Conservation (phyloP, 2,329 filamentous ascomycete species). For the Tolypocladium nubicola region DNA sequence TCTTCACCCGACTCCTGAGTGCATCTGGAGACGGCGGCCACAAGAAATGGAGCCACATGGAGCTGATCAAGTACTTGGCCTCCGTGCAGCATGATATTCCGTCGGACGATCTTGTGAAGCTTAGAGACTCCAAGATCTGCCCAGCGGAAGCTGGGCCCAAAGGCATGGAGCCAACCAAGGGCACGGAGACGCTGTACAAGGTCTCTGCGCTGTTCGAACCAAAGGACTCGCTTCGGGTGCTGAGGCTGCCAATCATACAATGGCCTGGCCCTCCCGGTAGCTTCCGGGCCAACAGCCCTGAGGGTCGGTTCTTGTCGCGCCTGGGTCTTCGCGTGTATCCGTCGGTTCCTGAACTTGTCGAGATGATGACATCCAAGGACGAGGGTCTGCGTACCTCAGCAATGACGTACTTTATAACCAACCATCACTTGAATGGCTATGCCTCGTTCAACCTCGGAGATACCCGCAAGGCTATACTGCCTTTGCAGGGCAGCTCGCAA, state of each 20-base stretch:
- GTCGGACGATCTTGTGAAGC: conserved; percentile 63
- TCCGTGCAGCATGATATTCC: conserved; percentile 89
- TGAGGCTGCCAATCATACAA: conserved; percentile 67
- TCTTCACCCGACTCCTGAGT: conserved; percentile 76
- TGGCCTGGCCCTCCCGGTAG: conserved; percentile 62
- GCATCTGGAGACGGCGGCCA: conserved; percentile 41
- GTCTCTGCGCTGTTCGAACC: conserved; percentile 77
- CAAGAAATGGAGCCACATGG: conserved; percentile 80
- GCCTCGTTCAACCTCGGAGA: conserved; percentile 46
- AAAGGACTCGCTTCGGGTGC: conserved; percentile 53
- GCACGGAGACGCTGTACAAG: conserved; percentile 49
- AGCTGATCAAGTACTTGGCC: conserved; percentile 87
- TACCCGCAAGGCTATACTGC: conserved; percentile 54
- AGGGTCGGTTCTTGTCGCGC: conserved; percentile 61
- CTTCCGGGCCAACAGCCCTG: conserved; percentile 53
- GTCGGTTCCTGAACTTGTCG: conserved; percentile 60
- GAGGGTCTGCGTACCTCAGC: conserved; percentile 52
- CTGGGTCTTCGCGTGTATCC: conserved; percentile 69
- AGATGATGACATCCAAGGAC: conserved; percentile 61
- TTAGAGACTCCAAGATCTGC: conserved; percentile 71
- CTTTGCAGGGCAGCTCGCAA: conserved; percentile 56
- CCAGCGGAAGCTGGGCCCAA: conserved; percentile 58
- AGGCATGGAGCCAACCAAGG: conserved; percentile 42
- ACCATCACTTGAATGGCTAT: conserved; percentile 73
- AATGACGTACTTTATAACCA: conserved; percentile 72